Percentiles rank a stretch among this genome's conserved stretches.
phyloP scores from a whole-genome alignment of 2,329 filamentous ascomycete species.

The Beauveria scarabaeidicola region DNA sequence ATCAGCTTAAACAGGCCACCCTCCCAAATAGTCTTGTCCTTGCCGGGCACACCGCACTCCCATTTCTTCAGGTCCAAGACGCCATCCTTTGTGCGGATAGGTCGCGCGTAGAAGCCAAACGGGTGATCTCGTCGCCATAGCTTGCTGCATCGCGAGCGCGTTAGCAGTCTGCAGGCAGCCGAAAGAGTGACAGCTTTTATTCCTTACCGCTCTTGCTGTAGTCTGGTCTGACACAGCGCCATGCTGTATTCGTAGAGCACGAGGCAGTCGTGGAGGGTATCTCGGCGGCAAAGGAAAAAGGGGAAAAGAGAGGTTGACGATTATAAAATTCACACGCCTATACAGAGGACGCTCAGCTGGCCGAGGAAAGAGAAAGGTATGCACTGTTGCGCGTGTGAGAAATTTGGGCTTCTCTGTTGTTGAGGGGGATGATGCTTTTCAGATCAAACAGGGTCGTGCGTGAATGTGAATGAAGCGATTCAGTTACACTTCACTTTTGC shows the following conservation, averaged over 20 bases:
- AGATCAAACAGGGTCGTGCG: not conserved
- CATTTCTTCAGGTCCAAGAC: slow-evolving; percentile 88
- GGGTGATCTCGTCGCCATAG: slow-evolving; percentile 96
- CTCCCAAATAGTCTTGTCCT: slow-evolving; percentile 95
- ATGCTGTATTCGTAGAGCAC: slow-evolving; percentile 35
- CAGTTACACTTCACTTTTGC: slow-evolving; percentile 1
- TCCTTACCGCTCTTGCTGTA: slow-evolving; percentile 77
- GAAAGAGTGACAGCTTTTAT: not conserved
- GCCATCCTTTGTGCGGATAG: slow-evolving; percentile 68
- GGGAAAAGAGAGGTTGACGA: not conserved
- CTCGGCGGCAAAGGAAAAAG: not conserved
- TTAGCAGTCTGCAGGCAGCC: slow-evolving; percentile 14
- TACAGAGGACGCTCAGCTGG: not conserved
- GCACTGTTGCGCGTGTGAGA: not conserved
- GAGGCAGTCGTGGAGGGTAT: not conserved
- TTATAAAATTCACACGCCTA: not conserved
- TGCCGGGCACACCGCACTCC: slow-evolving; percentile 95
- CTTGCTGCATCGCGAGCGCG: slow-evolving; percentile 50
- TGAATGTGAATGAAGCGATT: not conserved
- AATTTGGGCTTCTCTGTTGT: not conserved
- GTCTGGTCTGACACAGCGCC: slow-evolving; percentile 80
- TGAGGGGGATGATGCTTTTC: not conserved
- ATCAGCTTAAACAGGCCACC: slow-evolving; percentile 95
- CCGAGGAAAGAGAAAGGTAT: not conserved
- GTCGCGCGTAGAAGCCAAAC: slow-evolving; percentile 94